Percentiles rank a stretch among this genome's conserved stretches.
Evolutionary conservation across 2,329 filamentous ascomycete genomes (phyloP).

Genomic region (Penicillium thymicola): DNA sequence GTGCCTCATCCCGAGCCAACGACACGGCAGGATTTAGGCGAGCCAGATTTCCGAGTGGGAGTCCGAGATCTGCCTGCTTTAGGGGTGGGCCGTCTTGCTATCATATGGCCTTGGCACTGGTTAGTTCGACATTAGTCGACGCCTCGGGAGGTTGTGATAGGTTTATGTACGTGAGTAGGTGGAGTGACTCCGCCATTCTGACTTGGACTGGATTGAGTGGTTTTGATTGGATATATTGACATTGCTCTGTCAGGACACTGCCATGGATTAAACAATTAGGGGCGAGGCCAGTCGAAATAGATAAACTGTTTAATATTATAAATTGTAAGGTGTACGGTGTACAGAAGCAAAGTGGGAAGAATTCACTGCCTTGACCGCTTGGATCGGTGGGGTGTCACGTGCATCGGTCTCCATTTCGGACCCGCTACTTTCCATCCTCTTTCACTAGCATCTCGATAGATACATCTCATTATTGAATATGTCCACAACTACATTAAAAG

Average conservation of each 20-base stretch:
- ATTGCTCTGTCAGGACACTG: neutral
- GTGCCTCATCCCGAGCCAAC: conserved; percentile 25
- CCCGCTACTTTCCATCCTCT: no score
- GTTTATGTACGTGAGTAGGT: neutral
- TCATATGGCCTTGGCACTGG: neutral
- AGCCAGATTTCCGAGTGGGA: conserved; percentile 29
- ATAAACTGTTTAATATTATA: neutral
- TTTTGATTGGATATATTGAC: neutral
- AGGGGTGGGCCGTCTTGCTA: neutral
- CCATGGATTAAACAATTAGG: neutral
- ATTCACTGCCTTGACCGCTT: neutral
- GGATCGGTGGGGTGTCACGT: neutral
- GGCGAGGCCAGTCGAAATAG: neutral
- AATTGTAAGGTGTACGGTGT: neutral
- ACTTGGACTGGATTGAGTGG: neutral
- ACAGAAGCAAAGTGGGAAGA: neutral
- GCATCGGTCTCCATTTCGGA: neutral
- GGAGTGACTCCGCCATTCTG: neutral
- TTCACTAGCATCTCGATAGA: neutral
- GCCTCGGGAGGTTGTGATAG: neutral
- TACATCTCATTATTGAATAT: neutral
- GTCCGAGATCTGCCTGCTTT: conserved; percentile 30
- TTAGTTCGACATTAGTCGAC: neutral
- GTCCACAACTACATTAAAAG: no score
- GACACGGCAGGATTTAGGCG: conserved; percentile 25